phyloP scores from a whole-genome alignment of 192 early-diverging fungal species.

The Piromyces finnis region DNA sequence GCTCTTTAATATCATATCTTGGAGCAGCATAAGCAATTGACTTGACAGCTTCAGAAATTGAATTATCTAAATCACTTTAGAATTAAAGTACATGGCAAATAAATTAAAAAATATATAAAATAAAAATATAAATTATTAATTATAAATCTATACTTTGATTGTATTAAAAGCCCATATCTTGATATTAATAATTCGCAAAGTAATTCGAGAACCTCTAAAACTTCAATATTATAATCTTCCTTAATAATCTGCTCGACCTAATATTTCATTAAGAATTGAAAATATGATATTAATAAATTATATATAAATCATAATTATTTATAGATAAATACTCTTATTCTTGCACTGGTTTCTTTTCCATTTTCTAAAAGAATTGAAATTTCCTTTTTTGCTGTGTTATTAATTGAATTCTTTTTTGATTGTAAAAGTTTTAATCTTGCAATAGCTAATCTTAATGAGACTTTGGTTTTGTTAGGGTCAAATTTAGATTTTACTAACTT shows the following conservation, averaged over 20 bases:
- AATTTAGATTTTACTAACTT: not conserved
- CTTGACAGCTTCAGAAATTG: conserved; percentile 70
- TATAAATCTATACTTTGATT: conserved; percentile 38
- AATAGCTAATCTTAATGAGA: conserved; percentile 73
- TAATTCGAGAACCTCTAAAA: conserved; percentile 81
- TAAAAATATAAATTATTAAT: too few relatives aligned
- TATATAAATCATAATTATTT: not conserved
- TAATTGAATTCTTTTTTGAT: conserved; percentile 62
- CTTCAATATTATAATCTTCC: conserved; percentile 84
- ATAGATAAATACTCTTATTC: conserved; percentile 39
- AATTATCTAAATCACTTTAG: conserved; percentile 49
- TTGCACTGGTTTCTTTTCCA: conserved; percentile 72
- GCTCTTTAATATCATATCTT: conserved; percentile 68
- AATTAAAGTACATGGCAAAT: not conserved
- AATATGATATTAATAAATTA: too few relatives aligned
- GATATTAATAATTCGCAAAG: conserved; percentile 77
- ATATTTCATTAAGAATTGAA: too few relatives aligned
- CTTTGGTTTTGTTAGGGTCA: conserved; percentile 38
- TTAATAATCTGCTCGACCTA: conserved; percentile 75
- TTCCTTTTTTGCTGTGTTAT: conserved; percentile 56
- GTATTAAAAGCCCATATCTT: conserved; percentile 72
- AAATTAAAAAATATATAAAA: not conserved
- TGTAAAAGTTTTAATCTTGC: conserved; percentile 77
- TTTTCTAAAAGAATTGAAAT: conserved; percentile 62
- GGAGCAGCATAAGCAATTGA: conserved; percentile 85